Evolutionary conservation across 495 filamentous ascomycete species (phyloP), one percentile per base, ranked within the genome.

Genomic region (Clohesyomyces aquaticus): DNA sequence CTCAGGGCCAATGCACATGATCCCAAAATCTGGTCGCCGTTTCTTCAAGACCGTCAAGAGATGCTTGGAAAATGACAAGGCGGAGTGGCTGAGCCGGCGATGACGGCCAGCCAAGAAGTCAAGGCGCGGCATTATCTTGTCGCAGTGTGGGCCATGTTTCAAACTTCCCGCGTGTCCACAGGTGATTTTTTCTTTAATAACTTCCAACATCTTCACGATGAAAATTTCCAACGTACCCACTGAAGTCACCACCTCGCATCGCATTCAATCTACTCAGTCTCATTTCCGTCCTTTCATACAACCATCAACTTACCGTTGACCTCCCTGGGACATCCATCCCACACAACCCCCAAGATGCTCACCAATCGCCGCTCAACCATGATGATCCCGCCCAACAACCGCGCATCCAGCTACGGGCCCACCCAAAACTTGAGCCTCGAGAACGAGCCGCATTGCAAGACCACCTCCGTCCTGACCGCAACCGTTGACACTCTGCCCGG

Each of bases 311-410:
- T 18, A 10, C 23, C 4, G 18, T 1, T 41, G 28, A 21, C 2
- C 28, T 14, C 3, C 29, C 41, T 16, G 21, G n/a, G 12, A 14
- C 18, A 49, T 42, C 29, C 45, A 49, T 41, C 19, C n/a, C 43
- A 6, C 8, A 14, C 11, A 3, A 42, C 19, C 25, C 51, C 51
- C 42, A 56, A 41, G 0, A 65, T 65, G 62, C 48, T 65, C 32
- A 65, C 62, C 22, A 65, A 65, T 46, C 62, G 62, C 45, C 62
- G 62, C 25, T 65, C 62, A 1, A 60, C 57, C 8, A 65, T 65
- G 62, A 59, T 65, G 62, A 21, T 50, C 1, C 35, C 55, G 1
- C 49, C 55, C 16, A 47, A 32, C 6, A 47, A 32, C 6, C 52
- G 29, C 41, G 27, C 54, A 8, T 23, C 54, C 6, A 52, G 6